A percentile compares a stretch with the other conserved stretches of the same genome.
These are phyloP conservation scores for Backusella tarrabulga DNA, from an alignment of 192 early-diverging fungal genomes.

Conservation along the genomic window DNA sequence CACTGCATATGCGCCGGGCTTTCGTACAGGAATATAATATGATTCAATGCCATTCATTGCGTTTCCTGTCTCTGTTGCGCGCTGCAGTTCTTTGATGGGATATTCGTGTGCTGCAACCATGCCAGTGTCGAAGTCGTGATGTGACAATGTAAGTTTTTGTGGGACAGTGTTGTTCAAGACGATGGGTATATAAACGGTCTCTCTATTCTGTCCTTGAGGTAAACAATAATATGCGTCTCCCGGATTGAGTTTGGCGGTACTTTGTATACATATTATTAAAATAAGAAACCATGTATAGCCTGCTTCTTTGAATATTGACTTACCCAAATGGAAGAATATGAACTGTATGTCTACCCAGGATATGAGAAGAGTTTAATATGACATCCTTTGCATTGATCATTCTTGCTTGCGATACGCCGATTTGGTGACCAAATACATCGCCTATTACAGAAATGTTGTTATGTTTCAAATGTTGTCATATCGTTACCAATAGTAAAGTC, in stretches of 20 bases:
- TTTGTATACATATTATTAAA: neutral
- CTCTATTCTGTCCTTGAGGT: conserved; percentile 30
- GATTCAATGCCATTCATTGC: conserved; percentile 26
- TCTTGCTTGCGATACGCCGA: conserved; percentile 30
- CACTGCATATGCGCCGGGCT: conserved; percentile 40
- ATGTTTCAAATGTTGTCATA: neutral
- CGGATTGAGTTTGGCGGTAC: conserved; percentile 48
- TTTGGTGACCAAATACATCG: conserved; percentile 29
- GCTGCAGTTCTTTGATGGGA: conserved; percentile 24
- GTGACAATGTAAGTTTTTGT: conserved; percentile 20
- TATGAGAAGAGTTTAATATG: conserved; percentile 39
- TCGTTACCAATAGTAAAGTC: neutral
- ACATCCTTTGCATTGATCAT: conserved; percentile 34
- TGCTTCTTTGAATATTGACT: neutral
- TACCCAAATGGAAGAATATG: conserved; percentile 45
- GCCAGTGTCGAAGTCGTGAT: conserved; percentile 34
- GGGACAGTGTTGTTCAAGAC: conserved; percentile 44
- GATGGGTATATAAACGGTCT: conserved; percentile 33
- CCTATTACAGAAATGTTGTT: conserved; percentile 5
- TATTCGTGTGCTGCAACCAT: conserved; percentile 4
- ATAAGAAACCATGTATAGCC: neutral
- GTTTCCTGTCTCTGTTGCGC: conserved; percentile 36
- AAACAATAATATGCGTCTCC: conserved; percentile 45
- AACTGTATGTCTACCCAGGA: conserved; percentile 45
- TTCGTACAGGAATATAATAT: conserved; percentile 33